Evolutionary conservation across 2,329 filamentous ascomycete species (phyloP).

Genomic region (Hypomyces perniciosus): DNA sequence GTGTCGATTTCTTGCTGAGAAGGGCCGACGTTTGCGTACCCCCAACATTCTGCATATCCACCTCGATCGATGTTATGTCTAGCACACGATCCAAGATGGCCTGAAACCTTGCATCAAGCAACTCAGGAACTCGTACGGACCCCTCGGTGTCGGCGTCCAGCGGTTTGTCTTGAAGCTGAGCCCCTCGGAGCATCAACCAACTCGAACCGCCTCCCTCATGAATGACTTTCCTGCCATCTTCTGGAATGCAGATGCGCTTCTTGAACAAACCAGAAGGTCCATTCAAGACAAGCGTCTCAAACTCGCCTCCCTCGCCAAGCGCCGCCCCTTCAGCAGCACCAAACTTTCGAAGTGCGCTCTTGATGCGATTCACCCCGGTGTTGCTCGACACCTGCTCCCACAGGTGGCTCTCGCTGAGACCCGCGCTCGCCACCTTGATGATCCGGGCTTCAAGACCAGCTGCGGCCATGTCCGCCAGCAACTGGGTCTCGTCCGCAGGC

Average conservation of each 20-base stretch:
- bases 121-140: conserved; percentile 49
- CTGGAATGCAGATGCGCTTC: conserved; percentile 58
- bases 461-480: conserved; percentile 76
- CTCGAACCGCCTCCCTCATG: conserved; percentile 69
- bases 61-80: background rate
- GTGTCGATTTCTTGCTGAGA: background rate
- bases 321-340: conserved; percentile 63
- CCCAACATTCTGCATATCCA: background rate
- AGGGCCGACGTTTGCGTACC: background rate
- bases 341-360: conserved; percentile 58
- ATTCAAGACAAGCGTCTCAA: conserved; percentile 84
- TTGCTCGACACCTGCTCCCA: conserved; percentile 71
- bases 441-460: conserved; percentile 81
- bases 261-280: conserved; percentile 71
- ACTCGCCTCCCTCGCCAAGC: conserved; percentile 90
- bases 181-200: conserved; percentile 59
- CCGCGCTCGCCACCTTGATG: conserved; percentile 90
- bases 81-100: conserved; percentile 27
- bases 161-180: conserved; percentile 44
- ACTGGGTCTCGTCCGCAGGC: conserved; percentile 40
- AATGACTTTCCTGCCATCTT: conserved; percentile 46
- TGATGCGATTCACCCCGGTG: conserved; percentile 40
- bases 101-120: conserved; percentile 61
- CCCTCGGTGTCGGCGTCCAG: conserved; percentile 14
- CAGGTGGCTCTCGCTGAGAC: conserved; percentile 71